phyloP scores from a whole-genome alignment of 2,329 filamentous ascomycete genomes.

The Chaetomiaceae sp. region DNA sequence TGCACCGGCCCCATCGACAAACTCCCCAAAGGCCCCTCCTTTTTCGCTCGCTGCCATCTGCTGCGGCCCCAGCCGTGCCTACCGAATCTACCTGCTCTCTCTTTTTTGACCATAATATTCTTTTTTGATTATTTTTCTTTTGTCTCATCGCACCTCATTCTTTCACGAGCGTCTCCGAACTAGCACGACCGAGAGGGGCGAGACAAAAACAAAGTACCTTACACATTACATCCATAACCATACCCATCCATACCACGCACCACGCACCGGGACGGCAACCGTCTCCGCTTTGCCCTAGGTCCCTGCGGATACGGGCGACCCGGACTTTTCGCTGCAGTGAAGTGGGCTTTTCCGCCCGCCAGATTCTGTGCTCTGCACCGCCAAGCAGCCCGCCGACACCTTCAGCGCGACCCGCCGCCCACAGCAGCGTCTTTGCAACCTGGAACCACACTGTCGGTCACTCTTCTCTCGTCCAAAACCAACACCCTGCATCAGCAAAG shows the following conservation, averaged over 20 bases:
- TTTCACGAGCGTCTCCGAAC: not conserved
- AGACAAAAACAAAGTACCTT: constrained; percentile 12
- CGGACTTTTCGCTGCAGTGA: constrained; percentile 14
- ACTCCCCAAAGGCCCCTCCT: constrained; percentile 3
- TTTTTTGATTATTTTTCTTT: too few species aligned
- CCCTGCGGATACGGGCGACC: constrained; percentile 12
- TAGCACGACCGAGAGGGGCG: constrained; percentile 7
- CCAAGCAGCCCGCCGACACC: constrained; percentile 2
- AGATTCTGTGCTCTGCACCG: constrained; percentile 10
- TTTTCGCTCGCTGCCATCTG: constrained; percentile 2
- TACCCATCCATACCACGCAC: too few species aligned
- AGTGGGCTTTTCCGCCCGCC: constrained; percentile 3
- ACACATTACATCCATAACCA: too few species aligned
- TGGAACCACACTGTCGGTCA: not conserved
- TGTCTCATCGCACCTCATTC: not conserved
- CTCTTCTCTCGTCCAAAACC: not conserved
- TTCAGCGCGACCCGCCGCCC: constrained; percentile 9
- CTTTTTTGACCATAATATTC: too few species aligned
- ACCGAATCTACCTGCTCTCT: not conserved
- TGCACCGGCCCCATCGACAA: not conserved
- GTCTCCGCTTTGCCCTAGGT: constrained; percentile 15
- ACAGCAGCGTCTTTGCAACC: not conserved
- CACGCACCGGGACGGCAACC: not conserved
- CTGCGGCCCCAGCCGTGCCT: not conserved
- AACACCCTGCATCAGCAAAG: not conserved